Evolutionary conservation across 805 yeast genomes (phyloP), one percentile per base, ranked within the genome.

Genomic region (Blastobotrys mokoenaii): DNA sequence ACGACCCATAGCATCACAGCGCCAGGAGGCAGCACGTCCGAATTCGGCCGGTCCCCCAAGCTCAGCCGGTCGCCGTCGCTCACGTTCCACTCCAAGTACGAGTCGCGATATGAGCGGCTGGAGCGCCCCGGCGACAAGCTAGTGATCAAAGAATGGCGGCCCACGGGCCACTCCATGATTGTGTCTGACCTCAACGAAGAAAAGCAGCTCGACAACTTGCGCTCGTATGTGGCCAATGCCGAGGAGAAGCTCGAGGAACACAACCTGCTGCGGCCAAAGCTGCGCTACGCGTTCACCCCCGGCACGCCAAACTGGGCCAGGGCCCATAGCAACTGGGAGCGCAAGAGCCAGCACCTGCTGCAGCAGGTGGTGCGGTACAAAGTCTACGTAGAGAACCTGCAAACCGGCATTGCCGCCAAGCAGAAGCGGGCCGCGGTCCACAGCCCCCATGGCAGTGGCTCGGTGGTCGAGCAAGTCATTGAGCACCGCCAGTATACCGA

Each of bases 211-310:
- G 49, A 52, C 2, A 62, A 62, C 29, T 52, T 79, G 49, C 56
- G 63, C 38, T 51, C 52, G 5, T 74, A 76, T 43, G 66, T 73
- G 3, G 57, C 60, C 7, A 57, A 59, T 2, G 58, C 79, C 25
- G 69, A 67, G 37, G 42, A 49, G 11, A 60, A 65, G 41, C 64
- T 75, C 14, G 68, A 68, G 14, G 58, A 60, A 16, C 84, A 79
- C 56, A 68, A 68, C 45, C 60, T 56, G 22, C 46, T 70, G 25
- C 67, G 70, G 41, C 64, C 65, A 1, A 56, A 53, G 3, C 51
- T 76, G 48, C 55, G 67, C 16, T 54, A 60, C 22, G 51, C 63
- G n/a, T 72, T 59, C 40, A 54, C 61, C 11, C 60, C 57, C 3
- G 46, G 51, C 7, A 34, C 54, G 4, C 46, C 51, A 2, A 55